These are phyloP conservation scores for Euptelea pleiosperma DNA, from an alignment of 164 flowering plant species.

Conservation along the genomic window DNA sequence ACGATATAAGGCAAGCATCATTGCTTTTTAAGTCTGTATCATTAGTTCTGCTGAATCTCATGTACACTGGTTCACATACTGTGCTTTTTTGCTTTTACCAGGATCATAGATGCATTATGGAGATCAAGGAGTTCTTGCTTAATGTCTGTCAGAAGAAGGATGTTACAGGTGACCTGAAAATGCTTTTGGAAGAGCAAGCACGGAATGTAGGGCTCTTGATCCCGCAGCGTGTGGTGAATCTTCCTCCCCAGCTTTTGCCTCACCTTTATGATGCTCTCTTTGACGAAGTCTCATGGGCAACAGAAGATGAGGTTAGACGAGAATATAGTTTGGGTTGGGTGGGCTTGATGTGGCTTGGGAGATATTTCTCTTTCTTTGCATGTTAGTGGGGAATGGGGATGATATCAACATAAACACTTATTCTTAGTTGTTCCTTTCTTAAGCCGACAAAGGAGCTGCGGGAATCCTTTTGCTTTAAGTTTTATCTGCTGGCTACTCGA, in stretches of 20 bases:
- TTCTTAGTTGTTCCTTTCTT: slow-evolving; percentile 16
- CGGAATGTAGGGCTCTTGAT: slow-evolving; percentile 68
- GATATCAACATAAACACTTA: not conserved
- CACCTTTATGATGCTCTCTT: slow-evolving; percentile 85
- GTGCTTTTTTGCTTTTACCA: slow-evolving; percentile 19
- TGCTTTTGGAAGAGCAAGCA: slow-evolving; percentile 53
- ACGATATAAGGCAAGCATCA: slow-evolving; percentile 64
- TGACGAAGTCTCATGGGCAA: slow-evolving; percentile 91
- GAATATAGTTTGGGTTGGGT: slow-evolving; percentile 4
- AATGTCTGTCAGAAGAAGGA: slow-evolving; percentile 44
- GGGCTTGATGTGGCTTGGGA: slow-evolving; percentile 7
- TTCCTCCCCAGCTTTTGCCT: slow-evolving; percentile 85
- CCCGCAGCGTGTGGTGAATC: slow-evolving; percentile 76
- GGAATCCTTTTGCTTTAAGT: slow-evolving; percentile 61
- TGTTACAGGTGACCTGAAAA: slow-evolving; percentile 28
- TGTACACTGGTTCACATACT: not conserved
- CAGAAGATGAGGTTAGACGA: slow-evolving; percentile 81
- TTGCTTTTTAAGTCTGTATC: not conserved
- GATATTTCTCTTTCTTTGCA: not conserved
- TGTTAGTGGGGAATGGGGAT: not conserved
- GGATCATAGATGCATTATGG: slow-evolving; percentile 59
- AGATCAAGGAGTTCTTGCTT: slow-evolving; percentile 62
- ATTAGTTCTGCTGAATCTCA: not conserved
- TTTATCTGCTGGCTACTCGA: slow-evolving; percentile 53
- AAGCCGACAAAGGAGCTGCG: slow-evolving; percentile 80